phyloP scores from a whole-genome alignment of 2,329 filamentous ascomycete species.

The Paecilomyces fulvus region DNA sequence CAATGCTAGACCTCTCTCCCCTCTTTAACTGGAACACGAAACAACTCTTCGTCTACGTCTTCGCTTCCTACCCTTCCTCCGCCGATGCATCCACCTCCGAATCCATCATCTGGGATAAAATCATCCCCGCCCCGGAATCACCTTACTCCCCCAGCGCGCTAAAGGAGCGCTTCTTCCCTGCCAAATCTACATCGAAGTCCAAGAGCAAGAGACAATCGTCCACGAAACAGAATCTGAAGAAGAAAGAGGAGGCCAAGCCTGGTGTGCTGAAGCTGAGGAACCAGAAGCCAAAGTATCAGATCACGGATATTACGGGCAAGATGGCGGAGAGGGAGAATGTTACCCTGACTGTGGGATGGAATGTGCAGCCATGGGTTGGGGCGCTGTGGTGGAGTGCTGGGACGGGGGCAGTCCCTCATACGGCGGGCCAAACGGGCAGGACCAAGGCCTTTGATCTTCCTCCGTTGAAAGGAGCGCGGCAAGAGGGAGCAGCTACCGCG shows the following conservation, averaged over 20 bases:
- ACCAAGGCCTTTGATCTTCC: conserved; percentile 50
- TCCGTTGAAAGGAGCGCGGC: conserved; percentile 39
- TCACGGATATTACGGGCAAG: conserved; percentile 77
- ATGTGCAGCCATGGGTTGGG: conserved; percentile 96
- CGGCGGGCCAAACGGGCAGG: conserved; percentile 41
- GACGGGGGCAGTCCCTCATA: conserved; percentile 42
- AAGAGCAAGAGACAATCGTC: conserved; percentile 2
- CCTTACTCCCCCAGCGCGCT: conserved; percentile 19
- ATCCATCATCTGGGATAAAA: conserved; percentile 83
- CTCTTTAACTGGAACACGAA: conserved; percentile 99
- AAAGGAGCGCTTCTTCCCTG: conserved; percentile 26
- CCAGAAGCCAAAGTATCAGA: conserved; percentile 92
- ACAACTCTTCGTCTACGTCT: conserved; percentile 93
- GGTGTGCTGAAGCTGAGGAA: conserved; percentile 71
- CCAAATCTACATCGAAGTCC: conserved; percentile 5
- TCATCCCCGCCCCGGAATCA: conserved; percentile 4
- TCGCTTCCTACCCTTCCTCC: conserved; percentile 58
- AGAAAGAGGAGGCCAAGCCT: conserved; percentile 15
- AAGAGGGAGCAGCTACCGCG: background rate
- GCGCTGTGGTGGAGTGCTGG: conserved; percentile 69
- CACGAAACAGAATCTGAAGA: conserved; percentile 6
- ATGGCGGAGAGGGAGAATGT: conserved; percentile 68
- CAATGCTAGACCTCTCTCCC: conserved; percentile 61
- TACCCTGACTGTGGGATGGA: conserved; percentile 78
- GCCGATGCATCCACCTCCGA: conserved; percentile 37